Percentiles rank a stretch among this genome's conserved stretches.
Evolutionary conservation across 139 green algal species (phyloP).

Genomic region (Chlamydomonas eustigma): DNA sequence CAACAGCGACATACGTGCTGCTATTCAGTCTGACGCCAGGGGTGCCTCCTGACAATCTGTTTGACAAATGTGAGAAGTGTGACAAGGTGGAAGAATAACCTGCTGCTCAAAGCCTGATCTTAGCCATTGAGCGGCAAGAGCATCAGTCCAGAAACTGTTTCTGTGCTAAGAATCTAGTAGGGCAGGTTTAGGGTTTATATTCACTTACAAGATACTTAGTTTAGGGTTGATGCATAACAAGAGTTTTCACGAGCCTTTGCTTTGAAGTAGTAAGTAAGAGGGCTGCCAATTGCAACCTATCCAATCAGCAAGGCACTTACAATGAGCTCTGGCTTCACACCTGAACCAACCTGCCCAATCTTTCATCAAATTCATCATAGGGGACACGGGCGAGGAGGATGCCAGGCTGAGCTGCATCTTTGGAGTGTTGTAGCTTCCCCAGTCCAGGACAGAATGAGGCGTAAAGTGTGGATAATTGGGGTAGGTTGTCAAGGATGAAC

Average conservation of each 20-base stretch:
- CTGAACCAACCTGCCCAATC: background rate
- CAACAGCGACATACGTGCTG: background rate
- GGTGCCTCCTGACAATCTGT: constrained; percentile 7
- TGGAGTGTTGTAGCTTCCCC: background rate
- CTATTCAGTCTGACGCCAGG: background rate
- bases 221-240: no score
- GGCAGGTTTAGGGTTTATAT: no score
- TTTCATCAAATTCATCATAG: background rate
- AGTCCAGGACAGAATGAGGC: constrained; percentile 10
- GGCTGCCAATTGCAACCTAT: no score
- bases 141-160: no score
- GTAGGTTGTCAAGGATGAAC: background rate
- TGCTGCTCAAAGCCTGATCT: no score
- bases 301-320: no score
- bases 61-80: background rate
- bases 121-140: no score
- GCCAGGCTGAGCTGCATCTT: background rate
- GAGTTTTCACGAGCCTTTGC: no score
- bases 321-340: background rate
- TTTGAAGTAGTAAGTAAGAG: no score
- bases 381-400: background rate
- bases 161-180: no score
- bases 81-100: no score
- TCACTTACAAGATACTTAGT: no score
- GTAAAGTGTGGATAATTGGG: background rate